These are phyloP conservation scores for Kazachstania taianensis DNA, from an alignment of 805 yeast species.

Conservation along the genomic window DNA sequence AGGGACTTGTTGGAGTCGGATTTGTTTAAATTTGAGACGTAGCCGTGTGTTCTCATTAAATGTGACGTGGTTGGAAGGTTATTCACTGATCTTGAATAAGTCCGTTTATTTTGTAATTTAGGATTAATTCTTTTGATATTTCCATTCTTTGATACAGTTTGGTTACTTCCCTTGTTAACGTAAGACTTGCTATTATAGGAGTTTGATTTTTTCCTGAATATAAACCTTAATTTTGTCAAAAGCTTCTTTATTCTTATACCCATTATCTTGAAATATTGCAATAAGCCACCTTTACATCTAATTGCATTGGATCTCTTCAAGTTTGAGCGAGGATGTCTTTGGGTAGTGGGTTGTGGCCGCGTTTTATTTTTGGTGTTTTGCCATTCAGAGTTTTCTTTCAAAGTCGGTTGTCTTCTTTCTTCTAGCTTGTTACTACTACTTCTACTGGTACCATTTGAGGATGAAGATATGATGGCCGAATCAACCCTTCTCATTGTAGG, in stretches of 20 bases:
- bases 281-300: constrained; percentile 32
- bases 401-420: neutral
- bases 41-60: constrained; percentile 22
- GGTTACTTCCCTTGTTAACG: neutral
- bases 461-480: neutral
- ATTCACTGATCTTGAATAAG: constrained; percentile 10
- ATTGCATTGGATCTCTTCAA: constrained; percentile 28
- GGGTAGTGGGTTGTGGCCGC: neutral
- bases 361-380: constrained; percentile 1
- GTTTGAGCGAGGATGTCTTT: neutral
- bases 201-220: constrained; percentile 19
- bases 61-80: constrained; percentile 19
- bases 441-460: neutral
- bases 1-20: constrained; percentile 17
- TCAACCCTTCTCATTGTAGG: constrained; percentile 14
- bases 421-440: neutral
- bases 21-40: constrained; percentile 23
- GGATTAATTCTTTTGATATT: too few species aligned
- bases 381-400: neutral
- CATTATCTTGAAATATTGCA: constrained; percentile 23
- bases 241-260: constrained; percentile 21
- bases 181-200: constrained; percentile 6
- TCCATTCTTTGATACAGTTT: too few species aligned
- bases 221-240: constrained; percentile 21
- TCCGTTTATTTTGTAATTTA: too few species aligned